Evolutionary conservation across 495 filamentous ascomycete genomes (phyloP), one percentile per base, ranked within the genome.

Genomic region (Aspergillus bertholletiae): DNA sequence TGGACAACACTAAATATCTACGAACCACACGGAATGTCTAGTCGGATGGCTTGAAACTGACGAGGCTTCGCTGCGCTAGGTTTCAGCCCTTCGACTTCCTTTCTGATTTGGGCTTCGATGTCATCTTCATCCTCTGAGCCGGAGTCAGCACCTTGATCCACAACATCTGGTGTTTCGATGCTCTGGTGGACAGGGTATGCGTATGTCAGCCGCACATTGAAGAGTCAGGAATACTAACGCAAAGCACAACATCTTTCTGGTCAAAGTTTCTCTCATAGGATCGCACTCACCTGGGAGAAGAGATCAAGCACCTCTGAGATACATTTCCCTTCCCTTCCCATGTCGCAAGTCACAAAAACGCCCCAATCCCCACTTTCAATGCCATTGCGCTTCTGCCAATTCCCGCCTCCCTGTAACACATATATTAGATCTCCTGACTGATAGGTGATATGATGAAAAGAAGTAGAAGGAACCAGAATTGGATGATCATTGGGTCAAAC

Each of bases 311-410:
- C 68, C 64, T 98, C 94, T 32, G 74, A 77, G 2, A 88, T 79
- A 18, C 89, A 90, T 73, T 86, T 92, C 20, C 72, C 74, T 73
- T 98, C 93, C 69, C 81, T 87, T 48, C 83, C 84, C 68, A 85
- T 84, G 28, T 91, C 86, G 64, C 92, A 97, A 1, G 95, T 96
- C 23, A 87, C 83, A 81, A 93, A 97, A 26, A 97, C 88, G 11
- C 94, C 94, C 41, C 79, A 75, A 67, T 94, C 90, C 15, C 94
- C 94, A 22, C 84, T 75, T 57, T 89, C 84, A 53, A 91, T 82
- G 35, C 44, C 59, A 21, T 37, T 67, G 61, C 9, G 51, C 60
- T 68, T 73, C 39, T 64, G 63, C 49, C 62, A 67, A 55, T 60
- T 66, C 22, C 53, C 61, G 13, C 68, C 67, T 55, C 73, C 62